Conservation (phyloP, 805 yeast genomes). For the Candida sonorensis region DNA sequence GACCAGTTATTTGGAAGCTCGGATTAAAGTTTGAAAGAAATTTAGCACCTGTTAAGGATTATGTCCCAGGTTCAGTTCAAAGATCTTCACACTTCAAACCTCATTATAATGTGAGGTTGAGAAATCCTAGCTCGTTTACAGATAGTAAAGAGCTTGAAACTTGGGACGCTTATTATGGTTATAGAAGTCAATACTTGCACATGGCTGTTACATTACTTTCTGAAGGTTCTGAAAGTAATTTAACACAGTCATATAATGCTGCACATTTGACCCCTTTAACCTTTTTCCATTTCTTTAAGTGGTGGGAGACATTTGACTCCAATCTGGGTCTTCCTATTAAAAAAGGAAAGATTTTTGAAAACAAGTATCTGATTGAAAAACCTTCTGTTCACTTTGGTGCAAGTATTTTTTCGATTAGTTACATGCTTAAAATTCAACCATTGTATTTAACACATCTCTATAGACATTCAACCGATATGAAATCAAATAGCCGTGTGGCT, state of each 20-base stretch:
- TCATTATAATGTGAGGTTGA: slow-evolving; percentile 52
- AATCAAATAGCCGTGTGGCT: slow-evolving; percentile 38
- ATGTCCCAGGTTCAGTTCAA: slow-evolving; percentile 25
- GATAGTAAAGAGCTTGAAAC: slow-evolving; percentile 29
- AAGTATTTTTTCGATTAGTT: slow-evolving; percentile 64
- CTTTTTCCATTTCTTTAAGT: slow-evolving; percentile 59
- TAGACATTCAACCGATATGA: slow-evolving; percentile 35
- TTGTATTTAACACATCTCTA: slow-evolving; percentile 70
- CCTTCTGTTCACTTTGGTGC: slow-evolving; percentile 27
- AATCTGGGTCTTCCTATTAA: slow-evolving; percentile 74
- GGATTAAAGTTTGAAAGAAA: slow-evolving; percentile 73
- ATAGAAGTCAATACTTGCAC: slow-evolving; percentile 78
- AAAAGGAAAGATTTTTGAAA: slow-evolving; percentile 60
- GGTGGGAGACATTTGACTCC: slow-evolving; percentile 88
- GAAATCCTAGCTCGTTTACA: slow-evolving; percentile 45
- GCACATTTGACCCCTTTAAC: slow-evolving; percentile 71
- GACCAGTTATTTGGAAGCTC: slow-evolving; percentile 64
- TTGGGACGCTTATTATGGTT: slow-evolving; percentile 79
- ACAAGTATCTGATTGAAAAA: slow-evolving; percentile 29
- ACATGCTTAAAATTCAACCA: slow-evolving; percentile 65
- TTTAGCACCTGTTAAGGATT: slow-evolving; percentile 27
- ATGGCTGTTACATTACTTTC: slow-evolving; percentile 54
- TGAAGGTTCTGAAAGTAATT: slow-evolving; percentile 17
- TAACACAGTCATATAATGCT: slow-evolving; percentile 47
- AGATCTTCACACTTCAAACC: slow-evolving; percentile 45